Evolutionary conservation across 495 filamentous ascomycete species (phyloP).

Genomic region (Xylaria flabelliformis): DNA sequence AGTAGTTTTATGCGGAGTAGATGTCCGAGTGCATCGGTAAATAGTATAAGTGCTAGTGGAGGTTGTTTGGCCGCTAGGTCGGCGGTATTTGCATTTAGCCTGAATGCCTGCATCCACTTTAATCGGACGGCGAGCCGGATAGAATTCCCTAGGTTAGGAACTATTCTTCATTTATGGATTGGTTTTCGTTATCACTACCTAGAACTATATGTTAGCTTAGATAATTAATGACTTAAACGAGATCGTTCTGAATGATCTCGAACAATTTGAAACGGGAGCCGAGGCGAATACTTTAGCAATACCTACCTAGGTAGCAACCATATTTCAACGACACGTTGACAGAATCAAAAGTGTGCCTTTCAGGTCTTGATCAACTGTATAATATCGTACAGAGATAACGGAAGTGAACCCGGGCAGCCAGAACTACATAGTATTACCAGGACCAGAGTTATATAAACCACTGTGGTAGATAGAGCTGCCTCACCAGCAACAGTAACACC

Average conservation of each 20-base stretch:
- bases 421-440: no score
- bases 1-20: constrained; percentile 2
- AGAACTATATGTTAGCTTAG: constrained; percentile 5
- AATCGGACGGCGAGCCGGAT: constrained; percentile 14
- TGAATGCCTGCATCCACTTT: constrained; percentile 33
- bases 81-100: constrained; percentile 33
- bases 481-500: no score
- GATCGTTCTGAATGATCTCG: not conserved
- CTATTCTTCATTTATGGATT: not conserved
- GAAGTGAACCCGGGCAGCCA: no score
- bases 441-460: no score
- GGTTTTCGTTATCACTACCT: not conserved
- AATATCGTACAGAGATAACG: no score
- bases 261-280: not conserved
- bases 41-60: not conserved
- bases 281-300: no score
- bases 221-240: constrained; percentile 15
- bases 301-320: no score
- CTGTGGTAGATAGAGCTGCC: no score
- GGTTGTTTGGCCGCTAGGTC: not conserved
- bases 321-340: no score
- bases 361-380: no score
- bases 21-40: not conserved
- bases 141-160: not conserved
- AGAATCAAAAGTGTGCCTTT: no score